A percentile compares a stretch with the other conserved stretches of the same genome.
phyloP scores from a whole-genome alignment of 2,329 filamentous ascomycete species.

The Mariannaea elegans region DNA sequence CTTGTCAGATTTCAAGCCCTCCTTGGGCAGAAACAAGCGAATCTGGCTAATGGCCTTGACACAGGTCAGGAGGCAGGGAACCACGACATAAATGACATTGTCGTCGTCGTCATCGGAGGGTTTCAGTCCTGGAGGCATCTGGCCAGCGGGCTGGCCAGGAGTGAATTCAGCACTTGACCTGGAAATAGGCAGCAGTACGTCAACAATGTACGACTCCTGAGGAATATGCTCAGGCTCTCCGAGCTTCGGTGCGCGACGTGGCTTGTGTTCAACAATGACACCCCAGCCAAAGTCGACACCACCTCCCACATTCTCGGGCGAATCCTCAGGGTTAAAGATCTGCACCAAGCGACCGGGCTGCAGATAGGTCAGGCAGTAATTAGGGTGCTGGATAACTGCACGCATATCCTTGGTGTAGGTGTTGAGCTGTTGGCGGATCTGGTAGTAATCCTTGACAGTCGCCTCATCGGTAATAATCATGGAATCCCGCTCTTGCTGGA shows the following conservation, averaged over 20 bases:
- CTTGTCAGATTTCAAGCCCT: slow-evolving; percentile 70
- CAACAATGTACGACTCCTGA: slow-evolving; percentile 83
- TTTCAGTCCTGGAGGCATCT: slow-evolving; percentile 70
- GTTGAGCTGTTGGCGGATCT: slow-evolving; percentile 84
- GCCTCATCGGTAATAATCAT: slow-evolving; percentile 86
- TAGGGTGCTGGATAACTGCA: slow-evolving; percentile 89
- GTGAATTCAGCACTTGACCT: slow-evolving; percentile 59
- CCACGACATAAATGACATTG: slow-evolving; percentile 48
- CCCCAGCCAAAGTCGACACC: slow-evolving; percentile 90
- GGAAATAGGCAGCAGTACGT: slow-evolving; percentile 76
- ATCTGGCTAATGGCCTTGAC: slow-evolving; percentile 87
- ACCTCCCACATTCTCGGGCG: slow-evolving; percentile 51
- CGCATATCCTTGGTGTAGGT: slow-evolving; percentile 89
- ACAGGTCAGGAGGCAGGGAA: slow-evolving; percentile 87
- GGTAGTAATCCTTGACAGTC: slow-evolving; percentile 93
- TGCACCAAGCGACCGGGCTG: slow-evolving; percentile 88
- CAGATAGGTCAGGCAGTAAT: slow-evolving; percentile 84
- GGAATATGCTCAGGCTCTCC: slow-evolving; percentile 73
- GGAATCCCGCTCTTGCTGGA: slow-evolving; percentile 78
- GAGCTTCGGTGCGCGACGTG: slow-evolving; percentile 72
- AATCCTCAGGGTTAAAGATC: slow-evolving; percentile 74
- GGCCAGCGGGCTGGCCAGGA: slow-evolving; percentile 42
- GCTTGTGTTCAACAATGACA: slow-evolving; percentile 78
- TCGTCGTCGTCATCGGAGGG: slow-evolving; percentile 43
- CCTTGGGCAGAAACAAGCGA: slow-evolving; percentile 82